Percentiles rank a stretch among this genome's conserved stretches.
These are phyloP conservation scores for Rhynchosporium secalis DNA, from an alignment of 2,329 filamentous ascomycete species.

Conservation along the genomic window DNA sequence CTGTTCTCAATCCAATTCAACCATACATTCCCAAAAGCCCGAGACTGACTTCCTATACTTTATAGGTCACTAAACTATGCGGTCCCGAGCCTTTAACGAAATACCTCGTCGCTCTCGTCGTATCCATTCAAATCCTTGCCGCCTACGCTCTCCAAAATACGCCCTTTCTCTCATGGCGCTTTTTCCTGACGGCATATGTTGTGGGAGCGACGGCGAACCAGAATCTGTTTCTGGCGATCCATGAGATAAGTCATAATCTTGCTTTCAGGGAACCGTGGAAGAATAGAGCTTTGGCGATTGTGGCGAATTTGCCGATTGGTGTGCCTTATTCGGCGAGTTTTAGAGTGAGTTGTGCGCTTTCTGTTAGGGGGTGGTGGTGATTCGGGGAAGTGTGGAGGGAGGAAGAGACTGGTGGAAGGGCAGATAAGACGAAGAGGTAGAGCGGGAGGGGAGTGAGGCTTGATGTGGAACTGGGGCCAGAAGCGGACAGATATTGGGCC, in stretches of 20 bases:
- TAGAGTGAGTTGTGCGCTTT: slow-evolving; percentile 57
- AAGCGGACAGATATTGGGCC: background rate
- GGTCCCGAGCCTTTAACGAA: slow-evolving; percentile 95
- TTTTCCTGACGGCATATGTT: slow-evolving; percentile 85
- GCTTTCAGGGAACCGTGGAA: slow-evolving; percentile 79
- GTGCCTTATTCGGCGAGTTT: slow-evolving; percentile 96
- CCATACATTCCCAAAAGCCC: background rate
- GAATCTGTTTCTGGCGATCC: slow-evolving; percentile 97
- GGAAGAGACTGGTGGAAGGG: slow-evolving; percentile 6
- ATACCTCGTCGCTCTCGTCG: slow-evolving; percentile 83
- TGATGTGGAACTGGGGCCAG: background rate
- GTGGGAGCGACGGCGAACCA: slow-evolving; percentile 95
- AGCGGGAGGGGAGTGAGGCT: too few species aligned
- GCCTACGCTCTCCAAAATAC: slow-evolving; percentile 77
- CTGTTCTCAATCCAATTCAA: too few species aligned
- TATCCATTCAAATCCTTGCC: slow-evolving; percentile 75
- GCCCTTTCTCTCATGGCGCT: slow-evolving; percentile 77
- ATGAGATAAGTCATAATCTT: slow-evolving; percentile 98
- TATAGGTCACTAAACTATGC: slow-evolving; percentile 90
- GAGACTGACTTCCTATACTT: slow-evolving; percentile 11
- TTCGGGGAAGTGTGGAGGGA: background rate
- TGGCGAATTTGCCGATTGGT: slow-evolving; percentile 94
- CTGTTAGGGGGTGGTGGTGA: background rate
- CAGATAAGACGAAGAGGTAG: background rate
- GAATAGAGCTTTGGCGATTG: slow-evolving; percentile 85